phyloP scores from a whole-genome alignment of 345 rosid genomes.

The Syzygium aqueum region DNA sequence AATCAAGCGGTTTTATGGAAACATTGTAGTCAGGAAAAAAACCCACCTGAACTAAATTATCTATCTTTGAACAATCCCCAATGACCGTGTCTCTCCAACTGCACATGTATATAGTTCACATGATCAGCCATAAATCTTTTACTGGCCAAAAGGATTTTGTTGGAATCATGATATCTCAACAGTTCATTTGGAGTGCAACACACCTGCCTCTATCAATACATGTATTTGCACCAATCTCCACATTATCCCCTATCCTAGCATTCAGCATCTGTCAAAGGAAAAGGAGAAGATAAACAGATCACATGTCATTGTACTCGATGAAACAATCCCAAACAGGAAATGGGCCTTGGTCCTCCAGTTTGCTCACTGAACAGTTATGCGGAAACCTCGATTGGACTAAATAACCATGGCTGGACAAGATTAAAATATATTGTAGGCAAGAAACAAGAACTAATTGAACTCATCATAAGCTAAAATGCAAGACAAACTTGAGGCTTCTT shows the following conservation, averaged over 20 bases:
- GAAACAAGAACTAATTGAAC: background rate
- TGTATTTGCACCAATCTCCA: conserved; percentile 82
- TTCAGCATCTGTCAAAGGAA: conserved; percentile 33
- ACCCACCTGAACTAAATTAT: conserved; percentile 77
- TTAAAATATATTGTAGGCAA: background rate
- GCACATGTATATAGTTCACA: conserved; percentile 15
- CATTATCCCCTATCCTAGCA: conserved; percentile 59
- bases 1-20: background rate
- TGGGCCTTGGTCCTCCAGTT: background rate
- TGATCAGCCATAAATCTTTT: background rate
- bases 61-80: conserved; percentile 73
- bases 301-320: background rate
- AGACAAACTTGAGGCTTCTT: conserved; percentile 76
- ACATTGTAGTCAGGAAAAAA: background rate
- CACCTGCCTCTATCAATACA: conserved; percentile 92
- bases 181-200: background rate
- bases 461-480: background rate
- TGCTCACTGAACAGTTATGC: background rate
- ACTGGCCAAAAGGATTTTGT: background rate
- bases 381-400: background rate
- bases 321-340: background rate
- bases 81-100: conserved; percentile 86
- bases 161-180: background rate
- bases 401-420: background rate
- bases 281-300: background rate